Evolutionary conservation across 352 stramenopile species (phyloP), one percentile per base, ranked within the genome.

Genomic region (Phytophthora cactorum): DNA sequence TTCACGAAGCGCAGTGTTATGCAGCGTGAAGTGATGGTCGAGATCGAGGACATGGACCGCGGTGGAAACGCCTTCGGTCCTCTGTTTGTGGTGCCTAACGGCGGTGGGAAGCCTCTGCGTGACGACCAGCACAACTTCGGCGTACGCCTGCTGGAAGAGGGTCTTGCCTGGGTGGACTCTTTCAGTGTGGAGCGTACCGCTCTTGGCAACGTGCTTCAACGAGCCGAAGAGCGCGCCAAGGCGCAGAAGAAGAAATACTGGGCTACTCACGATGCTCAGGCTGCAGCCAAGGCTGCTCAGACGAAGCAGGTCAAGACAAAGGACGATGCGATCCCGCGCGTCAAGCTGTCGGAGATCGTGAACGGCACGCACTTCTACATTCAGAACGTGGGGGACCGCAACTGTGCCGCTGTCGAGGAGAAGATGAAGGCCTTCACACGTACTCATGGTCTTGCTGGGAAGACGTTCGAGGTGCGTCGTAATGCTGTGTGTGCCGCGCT

Each of bases 311-410:
- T 71, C n/a, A 80, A 81, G 44, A 89, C 73, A 4, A 74, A 82
- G 11, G 86, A 93, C 49, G 86, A 93, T 34, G 79, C 90, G 39
- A 61, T 92, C n/a, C 65, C 82, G 15, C 70, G 70, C 51, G 88
- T 96, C 43, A 93, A 97, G 70, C 82, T 99, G 15, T 98, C 93
- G 59, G 96, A 99, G 70, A 99, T 99, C 63, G 81, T 95, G 9
- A 88, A 96, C 59, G 97, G 90, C 50, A 93, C 90, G 28, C 86
- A 96, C 54, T 98, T 99, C 64, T 99, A 95, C 81, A 95, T 97
- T 49, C 92, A 98, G 59, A 90, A 97, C 53, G 82, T 93, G 36
- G 80, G 78, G 3, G 92, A 98, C 68, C 88, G 93, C 67, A 91
- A 84, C 52, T 88, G 90, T 17, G 81, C 90, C 34, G 90, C 89